phyloP scores from a whole-genome alignment of 345 rosid species.

The Hibiscus syriacus region DNA sequence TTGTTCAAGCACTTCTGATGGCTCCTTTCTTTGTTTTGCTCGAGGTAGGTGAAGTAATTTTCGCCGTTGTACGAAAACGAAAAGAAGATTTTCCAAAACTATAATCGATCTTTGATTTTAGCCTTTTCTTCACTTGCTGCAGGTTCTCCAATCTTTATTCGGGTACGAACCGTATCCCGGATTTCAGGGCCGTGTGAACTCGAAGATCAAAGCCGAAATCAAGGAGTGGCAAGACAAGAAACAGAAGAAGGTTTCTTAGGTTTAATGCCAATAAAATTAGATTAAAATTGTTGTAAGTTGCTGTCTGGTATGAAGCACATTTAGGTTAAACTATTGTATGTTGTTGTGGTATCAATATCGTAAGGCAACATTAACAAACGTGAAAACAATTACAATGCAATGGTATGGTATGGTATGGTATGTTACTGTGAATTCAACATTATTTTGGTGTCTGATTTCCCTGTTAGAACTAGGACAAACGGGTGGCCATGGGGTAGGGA shows the following conservation, averaged over 20 bases:
- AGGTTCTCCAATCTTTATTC: slow-evolving; percentile 54
- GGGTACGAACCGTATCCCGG: slow-evolving; percentile 24
- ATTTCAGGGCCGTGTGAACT: slow-evolving; percentile 49
- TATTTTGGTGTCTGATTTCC: no score
- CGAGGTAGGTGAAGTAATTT: slow-evolving; percentile 36
- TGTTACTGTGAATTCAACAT: no score
- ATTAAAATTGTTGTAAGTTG: background rate
- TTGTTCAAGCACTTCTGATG: slow-evolving; percentile 64
- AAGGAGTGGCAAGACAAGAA: slow-evolving; percentile 47
- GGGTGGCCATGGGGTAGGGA: no score
- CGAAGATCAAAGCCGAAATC: slow-evolving; percentile 48
- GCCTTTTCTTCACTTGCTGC: slow-evolving; percentile 7
- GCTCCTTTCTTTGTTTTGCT: slow-evolving; percentile 90
- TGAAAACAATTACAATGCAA: no score
- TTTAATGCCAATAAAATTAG: background rate
- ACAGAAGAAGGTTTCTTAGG: slow-evolving; percentile 25
- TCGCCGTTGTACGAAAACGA: background rate
- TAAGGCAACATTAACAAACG: no score
- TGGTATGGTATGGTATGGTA: no score
- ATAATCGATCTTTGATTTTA: background rate
- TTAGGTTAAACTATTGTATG: no score
- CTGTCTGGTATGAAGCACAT: no score
- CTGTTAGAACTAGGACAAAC: no score
- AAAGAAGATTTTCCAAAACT: background rate
- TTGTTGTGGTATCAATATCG: no score